These are phyloP conservation scores for Parachaetomium inaequale DNA, from an alignment of 495 filamentous ascomycete genomes.

Conservation along the genomic window DNA sequence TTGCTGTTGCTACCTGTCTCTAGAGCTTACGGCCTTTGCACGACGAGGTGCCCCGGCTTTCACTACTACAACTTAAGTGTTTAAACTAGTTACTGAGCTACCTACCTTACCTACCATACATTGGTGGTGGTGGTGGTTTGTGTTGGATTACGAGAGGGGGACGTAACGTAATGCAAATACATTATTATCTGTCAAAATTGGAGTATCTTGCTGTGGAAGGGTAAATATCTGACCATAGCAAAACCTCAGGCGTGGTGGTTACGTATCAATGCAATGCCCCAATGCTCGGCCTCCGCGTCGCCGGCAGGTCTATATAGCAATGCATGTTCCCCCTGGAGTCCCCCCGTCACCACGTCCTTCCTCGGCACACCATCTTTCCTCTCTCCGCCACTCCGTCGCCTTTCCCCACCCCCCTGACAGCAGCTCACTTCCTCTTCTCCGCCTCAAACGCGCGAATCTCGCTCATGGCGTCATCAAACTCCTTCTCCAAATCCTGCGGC, in stretches of 20 bases:
- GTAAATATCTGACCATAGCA: neutral
- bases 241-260: neutral
- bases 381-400: neutral
- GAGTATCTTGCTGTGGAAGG: neutral
- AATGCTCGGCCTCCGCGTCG: neutral
- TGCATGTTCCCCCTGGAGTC: neutral
- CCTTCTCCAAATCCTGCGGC: conserved; percentile 67
- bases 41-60: neutral
- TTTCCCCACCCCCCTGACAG: neutral
- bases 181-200: neutral
- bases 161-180: neutral
- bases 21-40: neutral
- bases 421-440: conserved; percentile 11
- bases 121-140: neutral
- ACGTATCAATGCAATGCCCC: neutral
- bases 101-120: neutral
- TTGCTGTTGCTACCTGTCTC: neutral
- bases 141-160: conserved; percentile 1
- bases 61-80: conserved; percentile 9
- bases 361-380: neutral
- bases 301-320: neutral
- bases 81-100: conserved; percentile 8
- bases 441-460: conserved; percentile 66
- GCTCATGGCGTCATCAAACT: conserved; percentile 72
- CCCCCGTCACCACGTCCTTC: neutral